These are phyloP conservation scores for Myxozyma melibiosi DNA, from an alignment of 805 yeast genomes.

Conservation along the genomic window DNA sequence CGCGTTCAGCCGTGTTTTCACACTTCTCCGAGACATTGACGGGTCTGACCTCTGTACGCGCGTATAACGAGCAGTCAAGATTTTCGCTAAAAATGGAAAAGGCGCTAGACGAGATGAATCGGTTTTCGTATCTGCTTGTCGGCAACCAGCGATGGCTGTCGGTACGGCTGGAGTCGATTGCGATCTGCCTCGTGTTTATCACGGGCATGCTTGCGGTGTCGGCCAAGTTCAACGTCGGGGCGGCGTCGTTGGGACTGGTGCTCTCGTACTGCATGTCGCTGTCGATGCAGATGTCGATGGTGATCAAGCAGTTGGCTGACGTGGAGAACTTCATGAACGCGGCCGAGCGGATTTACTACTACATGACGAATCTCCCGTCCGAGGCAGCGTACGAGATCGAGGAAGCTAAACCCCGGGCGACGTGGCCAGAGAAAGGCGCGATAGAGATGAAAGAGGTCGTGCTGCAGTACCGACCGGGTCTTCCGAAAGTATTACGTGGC, in stretches of 20 bases:
- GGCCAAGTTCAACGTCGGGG: conserved; percentile 59
- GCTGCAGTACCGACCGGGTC: conserved; percentile 62
- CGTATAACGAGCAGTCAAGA: conserved; percentile 52
- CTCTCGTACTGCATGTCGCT: conserved; percentile 47
- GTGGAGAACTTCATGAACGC: conserved; percentile 78
- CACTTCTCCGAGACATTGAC: conserved; percentile 69
- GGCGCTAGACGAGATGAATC: conserved; percentile 63
- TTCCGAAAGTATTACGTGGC: conserved; percentile 67
- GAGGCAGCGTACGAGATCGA: conserved; percentile 63
- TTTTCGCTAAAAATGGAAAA: conserved; percentile 53
- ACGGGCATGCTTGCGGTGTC: conserved; percentile 62
- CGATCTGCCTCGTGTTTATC: conserved; percentile 54
- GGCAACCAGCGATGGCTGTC: conserved; percentile 76
- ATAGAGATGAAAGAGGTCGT: conserved; percentile 61
- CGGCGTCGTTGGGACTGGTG: conserved; percentile 47
- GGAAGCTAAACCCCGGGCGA: conserved; percentile 48
- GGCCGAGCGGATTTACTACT: conserved; percentile 68
- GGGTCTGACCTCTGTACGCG: conserved; percentile 67
- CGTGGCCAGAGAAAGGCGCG: conserved; percentile 69
- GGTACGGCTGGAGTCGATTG: conserved; percentile 59
- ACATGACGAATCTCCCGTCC: conserved; percentile 63
- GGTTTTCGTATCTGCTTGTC: conserved; percentile 62
- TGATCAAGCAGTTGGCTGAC: conserved; percentile 65
- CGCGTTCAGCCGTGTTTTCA: conserved; percentile 68
- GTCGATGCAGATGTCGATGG: conserved; percentile 55